Conservation (phyloP, 108 stramenopile genomes). For the Schizochytrium sp. region DNA sequence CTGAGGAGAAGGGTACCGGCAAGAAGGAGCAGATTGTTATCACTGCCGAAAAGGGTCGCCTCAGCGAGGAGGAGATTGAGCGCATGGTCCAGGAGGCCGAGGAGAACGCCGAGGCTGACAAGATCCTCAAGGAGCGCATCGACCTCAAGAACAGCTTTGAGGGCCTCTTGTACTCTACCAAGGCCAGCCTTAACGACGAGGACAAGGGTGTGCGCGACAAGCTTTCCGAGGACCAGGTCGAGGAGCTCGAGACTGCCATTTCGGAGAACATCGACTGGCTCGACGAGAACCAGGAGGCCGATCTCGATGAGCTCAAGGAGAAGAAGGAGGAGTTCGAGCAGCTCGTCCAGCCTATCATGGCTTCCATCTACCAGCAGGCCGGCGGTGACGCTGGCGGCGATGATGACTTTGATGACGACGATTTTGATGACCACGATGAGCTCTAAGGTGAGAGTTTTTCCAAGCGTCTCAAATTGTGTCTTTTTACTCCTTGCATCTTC, state of each 20-base stretch:
- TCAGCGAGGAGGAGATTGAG: conserved; percentile 72
- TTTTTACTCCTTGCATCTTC: no score
- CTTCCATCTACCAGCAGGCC: conserved; percentile 52
- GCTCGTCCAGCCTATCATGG: conserved; percentile 77
- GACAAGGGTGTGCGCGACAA: conserved; percentile 58
- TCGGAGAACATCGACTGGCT: conserved; percentile 90
- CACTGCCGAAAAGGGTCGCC: conserved; percentile 74
- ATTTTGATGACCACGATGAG: conserved; percentile 30
- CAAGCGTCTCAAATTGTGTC: no score
- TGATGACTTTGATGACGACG: conserved; percentile 38
- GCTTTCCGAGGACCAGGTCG: conserved; percentile 75
- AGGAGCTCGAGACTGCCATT: conserved; percentile 64
- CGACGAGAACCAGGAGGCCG: conserved; percentile 80
- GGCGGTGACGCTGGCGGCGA: conserved; percentile 51
- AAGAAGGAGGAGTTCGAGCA: conserved; percentile 81
- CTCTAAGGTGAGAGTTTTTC: not conserved
- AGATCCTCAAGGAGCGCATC: conserved; percentile 66
- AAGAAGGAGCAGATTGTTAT: conserved; percentile 72
- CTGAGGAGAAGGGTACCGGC: conserved; percentile 80
- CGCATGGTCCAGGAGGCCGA: conserved; percentile 82
- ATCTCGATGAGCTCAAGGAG: conserved; percentile 66
- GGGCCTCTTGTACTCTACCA: conserved; percentile 80
- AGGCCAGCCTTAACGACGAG: conserved; percentile 70
- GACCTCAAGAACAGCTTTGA: conserved; percentile 80
- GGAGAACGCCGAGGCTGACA: conserved; percentile 75